These are phyloP conservation scores for Russula foetens DNA, from an alignment of 768 basidiomycete genomes.

Conservation along the genomic window DNA sequence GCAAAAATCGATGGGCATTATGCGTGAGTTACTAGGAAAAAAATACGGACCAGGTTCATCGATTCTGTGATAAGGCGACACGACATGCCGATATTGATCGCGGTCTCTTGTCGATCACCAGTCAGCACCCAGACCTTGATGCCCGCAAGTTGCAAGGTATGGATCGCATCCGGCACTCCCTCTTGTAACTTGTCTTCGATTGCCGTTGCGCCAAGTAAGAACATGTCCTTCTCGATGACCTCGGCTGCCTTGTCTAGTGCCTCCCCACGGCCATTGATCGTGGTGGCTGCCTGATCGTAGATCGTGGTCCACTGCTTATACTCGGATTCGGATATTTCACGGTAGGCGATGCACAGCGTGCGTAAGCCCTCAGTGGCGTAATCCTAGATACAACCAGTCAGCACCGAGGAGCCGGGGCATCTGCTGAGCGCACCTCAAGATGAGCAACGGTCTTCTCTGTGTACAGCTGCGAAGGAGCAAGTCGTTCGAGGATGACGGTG, in stretches of 20 bases:
- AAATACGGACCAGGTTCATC: conserved; percentile 79
- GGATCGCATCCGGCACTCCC: conserved; percentile 96
- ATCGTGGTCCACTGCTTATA: conserved; percentile 84
- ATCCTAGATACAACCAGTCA: conserved; percentile 41
- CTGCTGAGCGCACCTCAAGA: conserved; percentile 59
- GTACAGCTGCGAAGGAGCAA: conserved; percentile 78
- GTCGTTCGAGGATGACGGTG: conserved; percentile 90
- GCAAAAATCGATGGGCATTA: background rate
- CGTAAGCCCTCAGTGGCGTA: conserved; percentile 96
- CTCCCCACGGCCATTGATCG: conserved; percentile 90
- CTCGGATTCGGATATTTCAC: conserved; percentile 86
- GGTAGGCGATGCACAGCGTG: conserved; percentile 92
- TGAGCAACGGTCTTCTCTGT: conserved; percentile 83
- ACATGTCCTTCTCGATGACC: conserved; percentile 90
- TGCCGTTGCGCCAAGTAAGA: conserved; percentile 91
- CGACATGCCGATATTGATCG: conserved; percentile 98
- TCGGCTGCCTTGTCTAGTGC: conserved; percentile 94
- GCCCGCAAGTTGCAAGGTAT: conserved; percentile 95
- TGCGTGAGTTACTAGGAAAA: background rate
- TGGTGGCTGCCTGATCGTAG: conserved; percentile 89
- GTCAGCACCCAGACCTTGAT: conserved; percentile 99
- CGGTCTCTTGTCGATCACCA: conserved; percentile 97
- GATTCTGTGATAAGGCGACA: conserved; percentile 96
- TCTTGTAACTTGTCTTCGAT: conserved; percentile 99
- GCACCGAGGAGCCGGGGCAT: background rate